A percentile compares a stretch with the other conserved stretches of the same genome.
Evolutionary conservation across 768 basidiomycete genomes (phyloP).

Genomic region (Lentinula sp.): DNA sequence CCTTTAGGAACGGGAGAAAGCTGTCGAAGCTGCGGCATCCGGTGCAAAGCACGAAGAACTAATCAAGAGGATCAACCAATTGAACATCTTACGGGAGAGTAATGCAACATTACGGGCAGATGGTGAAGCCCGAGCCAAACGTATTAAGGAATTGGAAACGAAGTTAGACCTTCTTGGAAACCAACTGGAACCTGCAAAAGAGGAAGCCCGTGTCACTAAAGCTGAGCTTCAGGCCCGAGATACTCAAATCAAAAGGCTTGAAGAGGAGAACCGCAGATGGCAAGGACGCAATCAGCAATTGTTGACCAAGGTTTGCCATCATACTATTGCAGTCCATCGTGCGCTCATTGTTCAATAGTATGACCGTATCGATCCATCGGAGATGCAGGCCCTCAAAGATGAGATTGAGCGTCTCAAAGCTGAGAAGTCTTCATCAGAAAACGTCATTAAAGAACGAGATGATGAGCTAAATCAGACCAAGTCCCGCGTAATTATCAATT

Average conservation of each 20-base stretch:
- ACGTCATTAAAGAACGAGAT: constrained; percentile 22
- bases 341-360: constrained; percentile 38
- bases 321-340: background rate
- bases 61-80: constrained; percentile 79
- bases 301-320: constrained; percentile 61
- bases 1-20: constrained; percentile 72
- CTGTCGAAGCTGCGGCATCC: constrained; percentile 62
- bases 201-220: constrained; percentile 55
- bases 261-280: constrained; percentile 76
- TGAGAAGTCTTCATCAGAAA: constrained; percentile 20
- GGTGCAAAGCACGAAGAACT: constrained; percentile 80
- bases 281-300: constrained; percentile 80
- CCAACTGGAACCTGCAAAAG: constrained; percentile 72
- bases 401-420: constrained; percentile 54
- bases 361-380: constrained; percentile 83
- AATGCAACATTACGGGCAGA: constrained; percentile 81
- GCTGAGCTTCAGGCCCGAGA: constrained; percentile 74
- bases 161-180: constrained; percentile 51
- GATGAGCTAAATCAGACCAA: constrained; percentile 19
- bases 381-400: constrained; percentile 73
- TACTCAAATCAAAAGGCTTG: constrained; percentile 60
- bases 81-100: constrained; percentile 83
- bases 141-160: constrained; percentile 58
- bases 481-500: constrained; percentile 22
- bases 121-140: constrained; percentile 63